Base-by-base conservation (phyloP, 2,329 filamentous ascomycete species). In the Albifimbria verrucaria region DNA sequence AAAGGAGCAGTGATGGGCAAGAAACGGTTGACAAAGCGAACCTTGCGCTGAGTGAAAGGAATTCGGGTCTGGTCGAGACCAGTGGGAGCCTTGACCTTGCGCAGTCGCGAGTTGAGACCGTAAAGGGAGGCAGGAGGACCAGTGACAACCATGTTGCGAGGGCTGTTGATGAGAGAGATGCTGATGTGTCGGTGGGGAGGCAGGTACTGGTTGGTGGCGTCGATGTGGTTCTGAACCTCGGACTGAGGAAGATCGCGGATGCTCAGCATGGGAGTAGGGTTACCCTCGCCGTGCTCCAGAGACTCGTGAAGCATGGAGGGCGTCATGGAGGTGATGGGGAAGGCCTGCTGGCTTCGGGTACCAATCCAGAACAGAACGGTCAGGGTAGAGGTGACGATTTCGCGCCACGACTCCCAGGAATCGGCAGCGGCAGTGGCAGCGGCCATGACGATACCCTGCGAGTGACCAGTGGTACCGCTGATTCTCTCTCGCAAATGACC, bases 341-440 rank as follows among this genome's bases (percentile, higher is more conserved):
- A 99, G 2, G 92, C 92, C 73, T 99, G 94, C 72, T 99, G 94
- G 72, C 93, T 97, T 66, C 94, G 88, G 56, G 93, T 87, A 68
- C 95, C 94, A 61, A 99, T 96, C 94, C 94, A 99, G 80, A 99
- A 99, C 25, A 99, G 87, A 65, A 97, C 90, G 25, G 90, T 94
- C 58, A 99, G 78, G 3, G 93, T 89, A 61, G 90, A 86, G 64
- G 81, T 87, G 52, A 91, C 83, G 52, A 90, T 85, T 65, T 89
- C 86, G 59, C 89, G 85, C 70, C 94, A 99, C 1, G 90, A 90
- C 57, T 96, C 92, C 94, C 94, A 99, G 24, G 89, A 92, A 61
- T 90, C 89, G 4, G 92, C 90, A 5, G 93, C 90, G 2, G 95
- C 89, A 54, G 94, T 96, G 22, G 90, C 90, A 25, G 93, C 92